Conservation (phyloP, 768 basidiomycete species). For the Lentinula detonsa region DNA sequence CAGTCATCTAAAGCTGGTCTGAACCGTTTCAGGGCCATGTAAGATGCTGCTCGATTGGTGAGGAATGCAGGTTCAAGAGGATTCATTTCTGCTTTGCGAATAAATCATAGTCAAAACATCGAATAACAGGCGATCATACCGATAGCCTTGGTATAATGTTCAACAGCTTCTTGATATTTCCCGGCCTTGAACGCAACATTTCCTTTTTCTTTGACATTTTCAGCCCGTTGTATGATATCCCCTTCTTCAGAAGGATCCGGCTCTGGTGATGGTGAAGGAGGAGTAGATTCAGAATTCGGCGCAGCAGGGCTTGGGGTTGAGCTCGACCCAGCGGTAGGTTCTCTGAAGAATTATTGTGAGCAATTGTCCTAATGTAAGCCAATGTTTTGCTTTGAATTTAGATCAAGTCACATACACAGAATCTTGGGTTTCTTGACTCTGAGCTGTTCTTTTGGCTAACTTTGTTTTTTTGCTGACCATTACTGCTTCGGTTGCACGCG, state of each 20-base stretch:
- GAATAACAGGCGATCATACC: constrained; percentile 29
- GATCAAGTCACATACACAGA: neutral
- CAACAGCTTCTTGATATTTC: constrained; percentile 62
- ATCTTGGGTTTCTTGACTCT: neutral
- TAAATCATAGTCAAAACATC: constrained; percentile 2
- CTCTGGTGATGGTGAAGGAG: constrained; percentile 8
- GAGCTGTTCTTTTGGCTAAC: neutral
- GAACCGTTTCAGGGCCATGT: constrained; percentile 79
- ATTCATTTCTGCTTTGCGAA: constrained; percentile 41
- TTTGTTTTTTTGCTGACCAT: constrained; percentile 6
- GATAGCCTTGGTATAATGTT: constrained; percentile 71
- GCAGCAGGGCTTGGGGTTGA: neutral
- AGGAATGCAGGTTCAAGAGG: constrained; percentile 67
- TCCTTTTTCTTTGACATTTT: constrained; percentile 67
- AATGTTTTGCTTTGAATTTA: neutral
- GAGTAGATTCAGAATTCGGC: neutral
- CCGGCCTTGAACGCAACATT: constrained; percentile 69
- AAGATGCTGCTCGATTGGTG: constrained; percentile 83
- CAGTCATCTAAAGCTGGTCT: constrained; percentile 72
- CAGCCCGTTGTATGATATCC: constrained; percentile 43
- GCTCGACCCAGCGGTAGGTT: constrained; percentile 1
- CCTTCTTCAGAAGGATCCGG: constrained; percentile 15
- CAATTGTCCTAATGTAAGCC: neutral
- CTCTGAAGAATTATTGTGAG: neutral
- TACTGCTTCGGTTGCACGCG: neutral